phyloP scores from a whole-genome alignment of 805 yeast genomes.

The Metschnikowia sp. region DNA sequence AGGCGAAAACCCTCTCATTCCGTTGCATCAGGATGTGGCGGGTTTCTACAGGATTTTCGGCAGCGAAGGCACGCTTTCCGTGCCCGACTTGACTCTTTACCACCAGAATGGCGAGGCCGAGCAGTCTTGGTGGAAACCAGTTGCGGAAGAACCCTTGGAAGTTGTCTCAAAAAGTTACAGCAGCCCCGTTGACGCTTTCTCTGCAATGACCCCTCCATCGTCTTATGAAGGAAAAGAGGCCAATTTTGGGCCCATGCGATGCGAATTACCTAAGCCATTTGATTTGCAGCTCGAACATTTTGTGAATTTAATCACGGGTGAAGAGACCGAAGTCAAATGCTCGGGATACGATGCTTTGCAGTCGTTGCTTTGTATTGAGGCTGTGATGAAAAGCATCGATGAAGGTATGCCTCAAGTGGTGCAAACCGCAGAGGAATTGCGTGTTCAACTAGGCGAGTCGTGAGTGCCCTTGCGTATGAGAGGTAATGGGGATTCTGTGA shows the following conservation, averaged over 20 bases:
- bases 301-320: slow-evolving; percentile 30
- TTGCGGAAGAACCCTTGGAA: slow-evolving; percentile 21
- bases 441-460: background rate
- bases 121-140: slow-evolving; percentile 29
- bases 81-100: slow-evolving; percentile 39
- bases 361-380: slow-evolving; percentile 34
- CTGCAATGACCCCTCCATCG: slow-evolving; percentile 28
- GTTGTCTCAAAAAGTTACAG: background rate
- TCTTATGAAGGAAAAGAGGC: slow-evolving; percentile 24
- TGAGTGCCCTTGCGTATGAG: no score
- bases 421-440: slow-evolving; percentile 4
- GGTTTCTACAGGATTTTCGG: slow-evolving; percentile 42
- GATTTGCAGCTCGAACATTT: slow-evolving; percentile 40
- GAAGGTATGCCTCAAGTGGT: slow-evolving; percentile 27
- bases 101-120: slow-evolving; percentile 26
- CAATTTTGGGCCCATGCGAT: slow-evolving; percentile 7
- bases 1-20: slow-evolving; percentile 43
- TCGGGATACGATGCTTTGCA: slow-evolving; percentile 33
- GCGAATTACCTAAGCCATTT: slow-evolving; percentile 27
- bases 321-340: slow-evolving; percentile 26
- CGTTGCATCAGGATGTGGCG: slow-evolving; percentile 25
- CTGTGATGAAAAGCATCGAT: slow-evolving; percentile 30
- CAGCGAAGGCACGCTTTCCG: slow-evolving; percentile 35
- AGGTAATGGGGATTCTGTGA: no score
- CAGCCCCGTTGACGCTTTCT: slow-evolving; percentile 4